Conservation (phyloP, 1,284 basidiomycete genomes). For the Rhodotorula sp. region DNA sequence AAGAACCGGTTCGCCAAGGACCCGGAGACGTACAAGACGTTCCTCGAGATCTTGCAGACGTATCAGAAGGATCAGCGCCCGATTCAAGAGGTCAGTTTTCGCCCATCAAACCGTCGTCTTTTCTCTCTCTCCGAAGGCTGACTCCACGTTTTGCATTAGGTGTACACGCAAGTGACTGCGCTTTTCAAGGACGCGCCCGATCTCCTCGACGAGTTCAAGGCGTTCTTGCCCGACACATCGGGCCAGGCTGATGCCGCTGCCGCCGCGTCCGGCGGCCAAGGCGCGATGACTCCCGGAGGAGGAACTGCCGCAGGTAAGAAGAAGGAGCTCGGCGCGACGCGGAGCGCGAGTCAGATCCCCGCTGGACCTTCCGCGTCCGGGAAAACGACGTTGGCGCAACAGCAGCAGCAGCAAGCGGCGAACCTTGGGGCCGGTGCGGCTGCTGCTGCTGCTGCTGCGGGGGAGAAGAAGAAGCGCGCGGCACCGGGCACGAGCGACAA, state of each 20-base stretch:
- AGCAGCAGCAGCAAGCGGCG: neutral
- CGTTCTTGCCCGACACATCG: constrained; percentile 77
- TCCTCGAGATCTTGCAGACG: constrained; percentile 93
- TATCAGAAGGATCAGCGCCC: constrained; percentile 93
- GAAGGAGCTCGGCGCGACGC: constrained; percentile 1
- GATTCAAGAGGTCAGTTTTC: constrained; percentile 71
- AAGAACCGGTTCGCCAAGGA: constrained; percentile 88
- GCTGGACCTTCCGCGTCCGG: neutral
- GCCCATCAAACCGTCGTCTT: constrained; percentile 3
- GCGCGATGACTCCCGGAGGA: neutral
- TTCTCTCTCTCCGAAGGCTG: too few species aligned
- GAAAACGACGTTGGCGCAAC: neutral
- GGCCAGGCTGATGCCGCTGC: constrained; percentile 7
- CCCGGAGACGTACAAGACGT: constrained; percentile 94
- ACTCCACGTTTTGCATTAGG: too few species aligned
- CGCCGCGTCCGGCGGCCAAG: neutral
- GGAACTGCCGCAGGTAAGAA: neutral
- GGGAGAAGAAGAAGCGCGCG: constrained; percentile 43
- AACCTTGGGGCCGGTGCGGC: neutral
- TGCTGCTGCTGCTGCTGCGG: neutral
- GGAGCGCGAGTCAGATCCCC: neutral
- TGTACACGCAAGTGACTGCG: constrained; percentile 86
- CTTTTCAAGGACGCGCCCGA: constrained; percentile 93
- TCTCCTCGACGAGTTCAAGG: constrained; percentile 91
- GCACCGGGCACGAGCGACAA: constrained; percentile 42